A percentile compares a stretch with the other conserved stretches of the same genome.
Conservation (phyloP, 2,329 filamentous ascomycete species). For the Claviceps sp. region DNA sequence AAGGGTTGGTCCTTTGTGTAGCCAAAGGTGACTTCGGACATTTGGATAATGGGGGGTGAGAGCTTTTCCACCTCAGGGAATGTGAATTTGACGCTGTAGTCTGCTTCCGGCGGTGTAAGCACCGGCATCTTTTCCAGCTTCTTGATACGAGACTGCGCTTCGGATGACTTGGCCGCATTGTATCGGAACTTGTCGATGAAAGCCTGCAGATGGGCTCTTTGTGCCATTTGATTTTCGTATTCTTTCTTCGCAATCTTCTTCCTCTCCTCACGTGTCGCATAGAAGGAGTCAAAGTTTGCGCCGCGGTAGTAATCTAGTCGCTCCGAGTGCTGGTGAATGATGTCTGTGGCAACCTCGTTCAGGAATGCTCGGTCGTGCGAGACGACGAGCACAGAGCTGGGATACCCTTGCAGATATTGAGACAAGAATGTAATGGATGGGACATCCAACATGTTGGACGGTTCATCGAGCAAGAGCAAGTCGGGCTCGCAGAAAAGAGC, state of each 20-base stretch:
- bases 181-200: slow-evolving; percentile 99
- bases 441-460: slow-evolving; percentile 99
- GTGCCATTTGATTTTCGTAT: slow-evolving; percentile 96
- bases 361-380: slow-evolving; percentile 98
- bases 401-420: slow-evolving; percentile 86
- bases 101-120: slow-evolving; percentile 76
- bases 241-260: slow-evolving; percentile 93
- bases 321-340: slow-evolving; percentile 95
- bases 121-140: slow-evolving; percentile 96
- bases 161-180: slow-evolving; percentile 96
- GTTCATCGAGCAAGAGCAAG: slow-evolving; percentile 90
- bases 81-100: slow-evolving; percentile 92
- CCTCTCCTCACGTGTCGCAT: slow-evolving; percentile 91
- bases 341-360: slow-evolving; percentile 98
- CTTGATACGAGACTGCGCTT: slow-evolving; percentile 97
- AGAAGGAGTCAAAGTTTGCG: slow-evolving; percentile 94
- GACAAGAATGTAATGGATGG: slow-evolving; percentile 98
- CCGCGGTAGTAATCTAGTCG: slow-evolving; percentile 97
- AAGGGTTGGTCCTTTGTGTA: slow-evolving; percentile 71
- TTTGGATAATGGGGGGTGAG: slow-evolving; percentile 94
- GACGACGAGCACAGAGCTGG: slow-evolving; percentile 88
- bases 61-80: slow-evolving; percentile 98
- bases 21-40: slow-evolving; percentile 84
- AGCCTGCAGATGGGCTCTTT: slow-evolving; percentile 83
- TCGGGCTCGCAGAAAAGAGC: slow-evolving; percentile 97